These are phyloP conservation scores for Sporisorium reilianum DNA, from an alignment of 1,284 basidiomycete genomes.

Conservation along the genomic window DNA sequence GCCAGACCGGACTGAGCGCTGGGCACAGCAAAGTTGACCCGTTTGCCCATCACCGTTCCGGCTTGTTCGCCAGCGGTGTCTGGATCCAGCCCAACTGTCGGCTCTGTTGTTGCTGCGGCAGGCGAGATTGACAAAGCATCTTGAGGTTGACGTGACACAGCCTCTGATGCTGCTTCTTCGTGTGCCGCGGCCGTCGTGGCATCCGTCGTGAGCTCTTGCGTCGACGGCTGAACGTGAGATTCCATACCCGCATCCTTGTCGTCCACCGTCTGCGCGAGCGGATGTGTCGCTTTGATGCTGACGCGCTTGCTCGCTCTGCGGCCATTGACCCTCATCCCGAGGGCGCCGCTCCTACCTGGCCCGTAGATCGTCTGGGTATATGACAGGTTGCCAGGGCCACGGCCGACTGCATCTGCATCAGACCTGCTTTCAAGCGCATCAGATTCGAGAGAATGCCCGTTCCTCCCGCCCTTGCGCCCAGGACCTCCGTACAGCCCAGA, in stretches of 20 bases:
- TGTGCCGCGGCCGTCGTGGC: not conserved
- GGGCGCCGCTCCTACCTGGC: constrained; percentile 49
- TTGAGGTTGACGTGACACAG: not conserved
- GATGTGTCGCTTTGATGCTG: constrained; percentile 30
- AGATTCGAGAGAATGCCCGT: not conserved
- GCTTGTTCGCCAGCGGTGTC: not conserved
- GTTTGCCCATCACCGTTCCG: constrained; percentile 27
- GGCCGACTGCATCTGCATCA: constrained; percentile 2
- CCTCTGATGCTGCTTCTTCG: not conserved
- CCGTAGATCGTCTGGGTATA: constrained; percentile 64
- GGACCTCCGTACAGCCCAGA: constrained; percentile 21
- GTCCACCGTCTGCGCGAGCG: constrained; percentile 8
- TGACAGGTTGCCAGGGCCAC: constrained; percentile 24
- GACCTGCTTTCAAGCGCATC: not conserved
- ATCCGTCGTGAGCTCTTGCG: not conserved
- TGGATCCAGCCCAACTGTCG: not conserved
- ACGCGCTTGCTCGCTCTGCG: constrained; percentile 46
- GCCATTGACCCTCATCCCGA: constrained; percentile 60
- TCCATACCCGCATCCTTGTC: constrained; percentile 1
- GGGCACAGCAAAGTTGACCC: constrained; percentile 33
- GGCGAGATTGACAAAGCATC: constrained; percentile 6
- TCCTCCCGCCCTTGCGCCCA: constrained; percentile 8
- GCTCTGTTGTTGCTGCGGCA: not conserved
- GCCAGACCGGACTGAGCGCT: not conserved
- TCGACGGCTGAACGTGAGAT: not conserved